These are phyloP conservation scores for Aspergillus saccharolyticus DNA, from an alignment of 495 filamentous ascomycete species.

Conservation along the genomic window DNA sequence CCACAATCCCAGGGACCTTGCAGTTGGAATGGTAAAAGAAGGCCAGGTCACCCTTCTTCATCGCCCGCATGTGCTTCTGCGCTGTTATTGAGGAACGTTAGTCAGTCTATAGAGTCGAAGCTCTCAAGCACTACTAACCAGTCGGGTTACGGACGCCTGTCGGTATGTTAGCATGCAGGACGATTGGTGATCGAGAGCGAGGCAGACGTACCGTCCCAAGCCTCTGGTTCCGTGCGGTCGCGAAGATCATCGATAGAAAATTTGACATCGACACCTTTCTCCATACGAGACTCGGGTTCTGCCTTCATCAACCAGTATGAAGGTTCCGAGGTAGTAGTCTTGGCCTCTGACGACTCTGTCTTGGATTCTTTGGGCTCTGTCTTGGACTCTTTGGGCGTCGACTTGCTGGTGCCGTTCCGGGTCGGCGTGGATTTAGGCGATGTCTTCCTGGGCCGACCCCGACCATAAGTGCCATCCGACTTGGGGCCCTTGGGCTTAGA, in stretches of 20 bases:
- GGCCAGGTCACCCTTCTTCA: constrained; percentile 86
- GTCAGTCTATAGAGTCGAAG: not conserved
- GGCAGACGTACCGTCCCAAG: constrained; percentile 70
- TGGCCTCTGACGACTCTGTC: constrained; percentile 13
- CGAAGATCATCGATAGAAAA: constrained; percentile 93
- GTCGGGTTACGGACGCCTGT: constrained; percentile 54
- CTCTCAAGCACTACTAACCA: constrained; percentile 31
- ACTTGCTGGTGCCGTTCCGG: constrained; percentile 10
- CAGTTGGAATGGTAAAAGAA: constrained; percentile 99
- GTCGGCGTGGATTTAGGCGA: not conserved
- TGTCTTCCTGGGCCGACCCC: constrained; percentile 15
- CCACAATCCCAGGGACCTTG: constrained; percentile 83
- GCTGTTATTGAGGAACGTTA: constrained; percentile 40
- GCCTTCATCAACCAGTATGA: constrained; percentile 94
- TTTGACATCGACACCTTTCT: constrained; percentile 79
- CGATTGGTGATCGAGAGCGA: not conserved
- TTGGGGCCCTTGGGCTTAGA: constrained; percentile 17
- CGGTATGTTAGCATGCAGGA: constrained; percentile 18
- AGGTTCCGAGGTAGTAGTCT: constrained; percentile 9
- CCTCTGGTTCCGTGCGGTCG: constrained; percentile 63
- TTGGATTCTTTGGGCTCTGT: constrained; percentile 8
- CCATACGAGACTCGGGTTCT: constrained; percentile 79
- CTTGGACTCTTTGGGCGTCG: constrained; percentile 3
- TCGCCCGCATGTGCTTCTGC: constrained; percentile 79
- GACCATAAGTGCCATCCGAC: constrained; percentile 19